Percentiles rank a stretch among this genome's conserved stretches.
Evolutionary conservation across 1,284 basidiomycete genomes (phyloP).

Genomic region (Ustilago esculenta): DNA sequence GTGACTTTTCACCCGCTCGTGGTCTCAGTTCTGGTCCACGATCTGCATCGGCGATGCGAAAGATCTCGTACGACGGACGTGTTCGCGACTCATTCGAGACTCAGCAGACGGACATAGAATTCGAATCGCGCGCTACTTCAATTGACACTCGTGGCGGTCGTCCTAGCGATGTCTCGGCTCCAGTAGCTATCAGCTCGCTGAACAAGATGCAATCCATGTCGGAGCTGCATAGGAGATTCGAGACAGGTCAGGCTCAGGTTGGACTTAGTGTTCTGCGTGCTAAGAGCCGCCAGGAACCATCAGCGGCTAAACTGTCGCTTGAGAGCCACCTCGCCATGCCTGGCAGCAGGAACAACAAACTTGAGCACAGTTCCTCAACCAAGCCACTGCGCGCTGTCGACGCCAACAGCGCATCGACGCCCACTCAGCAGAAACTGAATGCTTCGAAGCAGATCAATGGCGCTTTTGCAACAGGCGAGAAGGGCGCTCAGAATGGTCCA

Average conservation of each 20-base stretch:
- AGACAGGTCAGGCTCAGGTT: conserved; percentile 8
- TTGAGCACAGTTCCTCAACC: conserved; percentile 21
- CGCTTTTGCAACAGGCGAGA: not conserved
- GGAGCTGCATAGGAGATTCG: conserved; percentile 30
- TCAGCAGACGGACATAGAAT: conserved; percentile 42
- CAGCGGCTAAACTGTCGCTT: conserved; percentile 20
- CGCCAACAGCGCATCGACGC: conserved; percentile 15
- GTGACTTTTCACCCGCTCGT: conserved; percentile 19
- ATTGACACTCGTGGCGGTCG: conserved; percentile 25
- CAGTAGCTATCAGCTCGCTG: conserved; percentile 2
- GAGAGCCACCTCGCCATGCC: conserved; percentile 22
- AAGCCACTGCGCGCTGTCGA: conserved; percentile 17
- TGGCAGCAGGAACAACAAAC: not conserved
- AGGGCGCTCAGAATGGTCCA: not conserved
- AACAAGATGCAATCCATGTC: conserved; percentile 40
- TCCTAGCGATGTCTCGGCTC: conserved; percentile 25
- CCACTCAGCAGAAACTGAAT: not conserved
- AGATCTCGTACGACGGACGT: conserved; percentile 36
- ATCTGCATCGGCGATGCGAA: conserved; percentile 40
- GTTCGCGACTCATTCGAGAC: conserved; percentile 44
- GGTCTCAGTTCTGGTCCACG: conserved; percentile 20
- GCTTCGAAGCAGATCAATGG: not conserved
- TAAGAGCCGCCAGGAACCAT: conserved; percentile 19
- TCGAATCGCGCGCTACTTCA: conserved; percentile 43
- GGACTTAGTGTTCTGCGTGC: conserved; percentile 10